Evolutionary conservation across 2,329 filamentous ascomycete species (phyloP), one percentile per base, ranked within the genome.

Genomic region (Clonostachys solani): DNA sequence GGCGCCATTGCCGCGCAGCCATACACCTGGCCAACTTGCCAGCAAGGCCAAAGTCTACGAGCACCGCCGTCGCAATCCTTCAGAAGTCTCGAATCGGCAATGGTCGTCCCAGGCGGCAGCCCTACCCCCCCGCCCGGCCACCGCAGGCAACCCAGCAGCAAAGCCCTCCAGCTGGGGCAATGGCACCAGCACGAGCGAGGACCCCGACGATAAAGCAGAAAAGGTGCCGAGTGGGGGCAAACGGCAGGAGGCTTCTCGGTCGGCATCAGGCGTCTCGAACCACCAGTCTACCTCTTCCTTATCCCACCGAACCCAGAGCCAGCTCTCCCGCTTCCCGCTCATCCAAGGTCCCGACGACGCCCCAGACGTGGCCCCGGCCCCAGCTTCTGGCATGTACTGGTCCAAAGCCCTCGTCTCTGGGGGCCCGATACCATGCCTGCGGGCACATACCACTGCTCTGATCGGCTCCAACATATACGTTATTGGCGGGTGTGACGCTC

Each of bases 351-450:
- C 78, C 12, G 68, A 68, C 42, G 76, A 74, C 23, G 78, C 78
- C 2, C 75, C 80, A 6, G 77, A 85, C 49, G 81, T 87, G 16
- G 71, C 76, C 10, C 71, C 77, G 4, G 82, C 84, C 15, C 84
- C 84, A 23, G 78, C 84, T 16, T 84, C 81, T 43, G 84, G 83
- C 56, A 87, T 87, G 83, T 87, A 87, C 67, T 87, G 84, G 83
- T 85, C 81, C 46, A 75, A 73, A 35, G 83, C 83, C 10, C 79
- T 78, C 8, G 73, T 80, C n/a, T 86, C 83, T 4, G 84, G 84
- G 23, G 69, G 74, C 23, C 68, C 80, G 37, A 81, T 83, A 57
- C 78, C 80, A 15, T 75, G 79, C 19, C 65, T 87, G 49, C 76
- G 84, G 47, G 84, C 84, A 15, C 84, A 87, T 63, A 86, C 83